Conservation (phyloP, 2,329 filamentous ascomycete species). For the Aspergillus fischeri region DNA sequence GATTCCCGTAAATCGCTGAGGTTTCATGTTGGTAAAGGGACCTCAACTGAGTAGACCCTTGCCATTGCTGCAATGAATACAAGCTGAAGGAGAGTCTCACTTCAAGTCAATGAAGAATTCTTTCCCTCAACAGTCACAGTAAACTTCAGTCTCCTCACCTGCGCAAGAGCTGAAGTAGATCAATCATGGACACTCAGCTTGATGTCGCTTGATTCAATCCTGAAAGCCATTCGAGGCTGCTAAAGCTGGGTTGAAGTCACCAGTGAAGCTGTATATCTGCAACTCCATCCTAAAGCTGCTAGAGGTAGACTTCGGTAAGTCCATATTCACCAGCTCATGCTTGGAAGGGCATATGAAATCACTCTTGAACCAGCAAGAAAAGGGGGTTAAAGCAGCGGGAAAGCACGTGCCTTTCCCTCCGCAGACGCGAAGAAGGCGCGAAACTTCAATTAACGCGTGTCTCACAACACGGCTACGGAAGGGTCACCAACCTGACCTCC, state of each 20-base stretch:
- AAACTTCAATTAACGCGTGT: constrained; percentile 21
- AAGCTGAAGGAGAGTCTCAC: neutral
- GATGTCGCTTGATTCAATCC: neutral
- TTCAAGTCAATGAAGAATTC: neutral
- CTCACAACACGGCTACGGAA: neutral
- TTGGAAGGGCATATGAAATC: neutral
- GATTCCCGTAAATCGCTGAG: neutral
- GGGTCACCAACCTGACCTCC: neutral
- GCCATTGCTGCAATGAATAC: neutral
- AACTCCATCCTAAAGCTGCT: neutral
- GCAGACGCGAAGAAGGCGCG: constrained; percentile 6
- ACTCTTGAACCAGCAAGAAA: neutral
- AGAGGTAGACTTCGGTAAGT: neutral
- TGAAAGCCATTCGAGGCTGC: neutral
- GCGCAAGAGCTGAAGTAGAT: neutral
- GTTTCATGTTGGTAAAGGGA: neutral
- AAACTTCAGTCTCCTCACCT: neutral
- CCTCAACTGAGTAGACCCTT: neutral
- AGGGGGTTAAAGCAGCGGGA: neutral
- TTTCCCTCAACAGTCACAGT: neutral
- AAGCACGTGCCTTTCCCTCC: constrained; percentile 9
- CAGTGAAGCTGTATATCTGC: neutral
- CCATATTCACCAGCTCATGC: neutral
- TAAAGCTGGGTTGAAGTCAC: neutral
- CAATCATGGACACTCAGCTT: neutral